Evolutionary conservation across 202 grass and related monocot genomes (phyloP).

Genomic region (Schoenoplectus tabernaemontani): DNA sequence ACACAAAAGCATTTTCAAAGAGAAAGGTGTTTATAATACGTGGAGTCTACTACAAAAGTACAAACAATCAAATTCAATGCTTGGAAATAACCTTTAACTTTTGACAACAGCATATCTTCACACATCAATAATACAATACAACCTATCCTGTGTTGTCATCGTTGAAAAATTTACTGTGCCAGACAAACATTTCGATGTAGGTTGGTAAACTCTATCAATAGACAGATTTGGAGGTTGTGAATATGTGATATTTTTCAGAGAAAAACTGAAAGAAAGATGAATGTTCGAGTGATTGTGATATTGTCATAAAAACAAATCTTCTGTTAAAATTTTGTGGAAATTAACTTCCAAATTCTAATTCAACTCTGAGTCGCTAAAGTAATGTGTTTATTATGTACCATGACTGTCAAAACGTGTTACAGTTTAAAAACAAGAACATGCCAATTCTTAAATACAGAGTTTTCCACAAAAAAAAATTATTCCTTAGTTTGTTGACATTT

Average conservation of each 20-base stretch:
- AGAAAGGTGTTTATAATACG: not conserved
- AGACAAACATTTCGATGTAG: not conserved
- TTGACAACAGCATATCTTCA: not conserved
- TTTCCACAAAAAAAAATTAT: not conserved
- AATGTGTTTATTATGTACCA: not conserved
- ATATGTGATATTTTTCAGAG: not conserved
- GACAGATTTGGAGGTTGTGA: not conserved
- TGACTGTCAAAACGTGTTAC: not conserved
- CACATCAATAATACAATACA: not conserved
- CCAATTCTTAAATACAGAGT: not conserved
- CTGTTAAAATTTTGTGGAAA: not conserved
- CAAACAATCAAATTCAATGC: not conserved
- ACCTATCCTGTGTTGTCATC: not conserved
- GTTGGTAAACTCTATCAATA: not conserved
- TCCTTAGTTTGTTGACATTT: not conserved
- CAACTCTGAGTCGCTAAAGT: not conserved
- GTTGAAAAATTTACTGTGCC: not conserved
- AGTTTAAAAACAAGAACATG: not conserved
- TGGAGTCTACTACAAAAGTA: slow-evolving; percentile 6
- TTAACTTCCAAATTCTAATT: not conserved
- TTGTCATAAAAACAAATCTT: not conserved
- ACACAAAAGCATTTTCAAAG: not conserved
- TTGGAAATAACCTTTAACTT: not conserved
- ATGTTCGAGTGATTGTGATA: not conserved
- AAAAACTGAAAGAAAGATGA: not conserved